phyloP scores from a whole-genome alignment of 805 yeast species.

The Candida broadrunensis region DNA sequence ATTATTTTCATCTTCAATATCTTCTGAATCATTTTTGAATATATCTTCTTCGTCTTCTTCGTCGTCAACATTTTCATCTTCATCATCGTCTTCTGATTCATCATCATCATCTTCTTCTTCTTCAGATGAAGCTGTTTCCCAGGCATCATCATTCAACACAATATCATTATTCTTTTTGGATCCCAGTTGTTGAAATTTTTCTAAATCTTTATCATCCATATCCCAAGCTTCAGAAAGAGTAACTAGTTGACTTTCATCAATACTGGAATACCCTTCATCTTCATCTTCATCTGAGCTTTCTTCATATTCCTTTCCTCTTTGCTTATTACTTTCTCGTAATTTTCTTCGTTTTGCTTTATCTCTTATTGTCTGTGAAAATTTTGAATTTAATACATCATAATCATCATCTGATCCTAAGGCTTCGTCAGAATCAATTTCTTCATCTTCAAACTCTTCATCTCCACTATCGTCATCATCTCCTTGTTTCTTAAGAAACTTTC shows the following conservation, averaged over 20 bases:
- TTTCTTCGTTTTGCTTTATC: constrained; percentile 45
- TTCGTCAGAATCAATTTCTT: constrained; percentile 81
- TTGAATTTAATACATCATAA: constrained; percentile 58
- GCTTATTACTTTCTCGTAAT: constrained; percentile 19
- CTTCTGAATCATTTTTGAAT: constrained; percentile 28
- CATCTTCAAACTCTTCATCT: constrained; percentile 46
- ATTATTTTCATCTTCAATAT: constrained; percentile 44
- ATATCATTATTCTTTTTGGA: constrained; percentile 18
- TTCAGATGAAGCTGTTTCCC: constrained; percentile 22
- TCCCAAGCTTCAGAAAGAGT: constrained; percentile 91
- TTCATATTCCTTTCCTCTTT: constrained; percentile 15
- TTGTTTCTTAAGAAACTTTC: constrained; percentile 26
- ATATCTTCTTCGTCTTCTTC: constrained; percentile 24
- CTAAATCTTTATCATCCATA: constrained; percentile 56
- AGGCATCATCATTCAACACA: constrained; percentile 26
- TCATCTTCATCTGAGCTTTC: constrained; percentile 37
- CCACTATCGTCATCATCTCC: constrained; percentile 22
- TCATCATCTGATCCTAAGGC: constrained; percentile 84
- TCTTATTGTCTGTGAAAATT: constrained; percentile 66
- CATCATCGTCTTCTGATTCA: constrained; percentile 17
- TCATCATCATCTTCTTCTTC: constrained; percentile 9
- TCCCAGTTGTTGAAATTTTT: constrained; percentile 13
- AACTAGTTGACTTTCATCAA: constrained; percentile 73
- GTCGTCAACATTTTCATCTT: constrained; percentile 20
- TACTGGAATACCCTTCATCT: constrained; percentile 66